Conservation (phyloP, 192 early-diverging fungal genomes). For the Mortierella hygrophila region DNA sequence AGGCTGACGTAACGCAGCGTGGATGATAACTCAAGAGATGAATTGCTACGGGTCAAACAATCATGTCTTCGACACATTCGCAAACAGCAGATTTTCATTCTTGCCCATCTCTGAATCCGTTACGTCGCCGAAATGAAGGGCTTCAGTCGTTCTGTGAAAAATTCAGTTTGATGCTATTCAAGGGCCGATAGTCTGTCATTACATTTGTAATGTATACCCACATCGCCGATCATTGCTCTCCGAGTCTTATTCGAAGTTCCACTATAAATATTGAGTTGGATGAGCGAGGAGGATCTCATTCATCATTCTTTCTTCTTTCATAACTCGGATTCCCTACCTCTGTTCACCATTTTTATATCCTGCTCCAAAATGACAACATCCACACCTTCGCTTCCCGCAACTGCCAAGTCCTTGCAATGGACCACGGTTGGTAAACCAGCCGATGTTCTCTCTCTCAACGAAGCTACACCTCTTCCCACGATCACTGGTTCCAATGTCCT, state of each 20-base stretch:
- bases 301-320: slow-evolving; percentile 9
- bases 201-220: background rate
- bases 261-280: slow-evolving; percentile 10
- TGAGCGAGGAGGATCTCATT: slow-evolving; percentile 3
- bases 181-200: background rate
- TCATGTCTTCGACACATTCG: background rate
- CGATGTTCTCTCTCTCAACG: background rate
- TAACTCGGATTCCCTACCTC: background rate
- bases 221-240: slow-evolving; percentile 1
- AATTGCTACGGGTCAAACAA: background rate
- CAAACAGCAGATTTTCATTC: background rate
- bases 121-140: background rate
- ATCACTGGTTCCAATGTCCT: slow-evolving; percentile 12
- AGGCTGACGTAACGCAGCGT: background rate
- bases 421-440: slow-evolving; percentile 1
- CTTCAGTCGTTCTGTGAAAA: background rate
- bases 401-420: background rate
- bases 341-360: slow-evolving; percentile 6
- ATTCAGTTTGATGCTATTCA: background rate
- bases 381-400: slow-evolving; percentile 2
- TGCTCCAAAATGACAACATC: slow-evolving; percentile 11
- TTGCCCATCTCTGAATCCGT: background rate
- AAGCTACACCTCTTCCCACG: background rate
- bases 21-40: too few relatives aligned
- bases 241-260: background rate